phyloP scores from a whole-genome alignment of 2,329 filamentous ascomycete species.

The Meredithiella fracta region DNA sequence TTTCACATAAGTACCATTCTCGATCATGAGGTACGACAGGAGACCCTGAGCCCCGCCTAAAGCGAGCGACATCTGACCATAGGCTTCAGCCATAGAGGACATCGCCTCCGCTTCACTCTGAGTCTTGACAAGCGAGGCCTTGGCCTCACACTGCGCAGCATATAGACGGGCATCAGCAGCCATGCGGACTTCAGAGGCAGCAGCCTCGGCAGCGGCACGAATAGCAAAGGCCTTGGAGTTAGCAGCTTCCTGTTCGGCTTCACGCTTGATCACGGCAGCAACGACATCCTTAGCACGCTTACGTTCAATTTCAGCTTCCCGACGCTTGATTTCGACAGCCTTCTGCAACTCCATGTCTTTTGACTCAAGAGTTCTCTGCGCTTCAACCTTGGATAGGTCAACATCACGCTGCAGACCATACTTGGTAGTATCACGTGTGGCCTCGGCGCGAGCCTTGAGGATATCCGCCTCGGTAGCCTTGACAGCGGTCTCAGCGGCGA shows the following conservation, averaged over 20 bases:
- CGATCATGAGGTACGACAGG: conserved; percentile 76
- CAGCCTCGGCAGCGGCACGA: conserved; percentile 33
- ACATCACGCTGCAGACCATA: conserved; percentile 58
- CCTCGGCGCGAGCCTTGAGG: conserved; percentile 64
- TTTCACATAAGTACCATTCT: conserved; percentile 61
- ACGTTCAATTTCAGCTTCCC: conserved; percentile 43
- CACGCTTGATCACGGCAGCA: conserved; percentile 42
- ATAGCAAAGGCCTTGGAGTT: conserved; percentile 30
- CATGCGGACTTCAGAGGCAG: conserved; percentile 29
- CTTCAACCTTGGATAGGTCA: conserved; percentile 45
- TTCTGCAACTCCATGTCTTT: conserved; percentile 68
- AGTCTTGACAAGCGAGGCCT: conserved; percentile 41
- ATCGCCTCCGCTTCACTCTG: conserved; percentile 66
- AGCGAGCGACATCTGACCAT: conserved; percentile 51
- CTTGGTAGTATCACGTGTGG: conserved; percentile 55
- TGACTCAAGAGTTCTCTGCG: conserved; percentile 45
- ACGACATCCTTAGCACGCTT: conserved; percentile 57
- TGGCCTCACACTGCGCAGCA: conserved; percentile 32
- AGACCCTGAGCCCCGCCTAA: conserved; percentile 65
- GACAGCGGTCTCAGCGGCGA: conserved; percentile 70
- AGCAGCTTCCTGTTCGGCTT: conserved; percentile 35
- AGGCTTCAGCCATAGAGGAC: conserved; percentile 63
- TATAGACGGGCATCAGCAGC: conserved; percentile 27
- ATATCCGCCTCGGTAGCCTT: conserved; percentile 72
- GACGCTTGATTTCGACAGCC: conserved; percentile 59